Conservation (phyloP, 805 yeast species). For the Saccharomycopsis olivae region DNA sequence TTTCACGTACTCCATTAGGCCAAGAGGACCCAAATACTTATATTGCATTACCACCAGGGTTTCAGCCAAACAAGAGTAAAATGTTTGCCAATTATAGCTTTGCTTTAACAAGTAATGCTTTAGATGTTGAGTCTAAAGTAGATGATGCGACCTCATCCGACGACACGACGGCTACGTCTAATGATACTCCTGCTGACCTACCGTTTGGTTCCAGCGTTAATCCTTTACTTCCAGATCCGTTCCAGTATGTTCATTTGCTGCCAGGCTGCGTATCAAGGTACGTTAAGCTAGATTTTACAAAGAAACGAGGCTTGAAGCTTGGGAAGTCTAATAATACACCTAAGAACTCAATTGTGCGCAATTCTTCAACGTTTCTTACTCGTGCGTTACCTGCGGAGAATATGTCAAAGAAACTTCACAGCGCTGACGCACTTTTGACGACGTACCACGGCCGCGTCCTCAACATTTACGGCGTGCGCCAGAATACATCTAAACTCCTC, state of each 20-base stretch:
- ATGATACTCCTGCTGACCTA: constrained; percentile 21
- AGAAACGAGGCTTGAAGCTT: constrained; percentile 1
- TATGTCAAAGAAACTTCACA: constrained; percentile 22
- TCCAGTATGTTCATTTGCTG: constrained; percentile 38
- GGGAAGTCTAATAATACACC: constrained; percentile 20
- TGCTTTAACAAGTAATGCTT: constrained; percentile 6
- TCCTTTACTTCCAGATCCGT: constrained; percentile 43
- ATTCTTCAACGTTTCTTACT: constrained; percentile 27
- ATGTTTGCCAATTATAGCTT: constrained; percentile 15
- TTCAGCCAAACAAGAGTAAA: constrained; percentile 17
- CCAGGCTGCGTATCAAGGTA: constrained; percentile 37
- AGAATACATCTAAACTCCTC: constrained; percentile 22
- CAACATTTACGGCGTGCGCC: constrained; percentile 24
- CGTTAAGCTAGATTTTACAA: constrained; percentile 1
- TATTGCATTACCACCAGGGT: constrained; percentile 17
- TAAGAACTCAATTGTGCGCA: constrained; percentile 23
- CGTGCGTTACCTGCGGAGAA: constrained; percentile 25
- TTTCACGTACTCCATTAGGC: constrained; percentile 16
- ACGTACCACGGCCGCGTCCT: constrained; percentile 41
- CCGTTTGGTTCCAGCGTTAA: constrained; percentile 44
- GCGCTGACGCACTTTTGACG: constrained; percentile 27
- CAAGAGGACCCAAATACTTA: constrained; percentile 18
- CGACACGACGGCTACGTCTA: not conserved
- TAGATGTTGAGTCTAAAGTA: not conserved
- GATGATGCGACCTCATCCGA: not conserved